Base-by-base conservation (phyloP, 2,329 filamentous ascomycete species). In the Didymella glomerata region DNA sequence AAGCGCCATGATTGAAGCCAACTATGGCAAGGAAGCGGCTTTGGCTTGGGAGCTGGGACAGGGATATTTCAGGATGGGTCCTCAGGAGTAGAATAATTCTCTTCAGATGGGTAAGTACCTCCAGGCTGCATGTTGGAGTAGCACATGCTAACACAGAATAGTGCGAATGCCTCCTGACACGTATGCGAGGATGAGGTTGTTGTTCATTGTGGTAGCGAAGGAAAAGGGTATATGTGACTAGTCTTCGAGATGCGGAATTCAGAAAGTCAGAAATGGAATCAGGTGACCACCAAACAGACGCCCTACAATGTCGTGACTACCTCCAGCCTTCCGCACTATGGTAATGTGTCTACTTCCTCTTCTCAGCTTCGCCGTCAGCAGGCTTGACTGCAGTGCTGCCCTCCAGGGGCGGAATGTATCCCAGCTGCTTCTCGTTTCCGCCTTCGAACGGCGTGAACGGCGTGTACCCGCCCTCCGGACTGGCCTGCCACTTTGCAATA, bases 401-500 rank as follows among this genome's bases (percentile, higher is more conserved):
- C 20, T 75, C 72, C 16, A 75, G 63, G 3, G 71, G 71, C 30
- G 71, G 68, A 14, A 75, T 74, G 32, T 66, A 61, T 41, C 71
- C 71, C 9, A 72, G 45, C 53, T 70, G 66, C 63, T 70, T 68
- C 55, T 71, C 68, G 2, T 38, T 22, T 1, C 67, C 63, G 2
- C 36, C 53, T 5, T 67, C 69, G 24, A 62, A 61, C 2, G 71
- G 71, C 0, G 71, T 74, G 16, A 71, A 64, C 2, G 69, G 69
- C 2, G 52, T 52, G 40, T 20, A 18, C 0, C 53, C 53, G 3
- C 68, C 71, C 18, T 72, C 70, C 1, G 75, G 75, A 2, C 68
- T 72, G 1, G 68, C 72, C 77, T 97, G 93, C 92, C 92, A 96
- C 75, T 92, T 94, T 45, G 89, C 86, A 9, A 99, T 93, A 72